These are phyloP conservation scores for Chara braunii DNA, from an alignment of 139 green algal species.

Conservation along the genomic window DNA sequence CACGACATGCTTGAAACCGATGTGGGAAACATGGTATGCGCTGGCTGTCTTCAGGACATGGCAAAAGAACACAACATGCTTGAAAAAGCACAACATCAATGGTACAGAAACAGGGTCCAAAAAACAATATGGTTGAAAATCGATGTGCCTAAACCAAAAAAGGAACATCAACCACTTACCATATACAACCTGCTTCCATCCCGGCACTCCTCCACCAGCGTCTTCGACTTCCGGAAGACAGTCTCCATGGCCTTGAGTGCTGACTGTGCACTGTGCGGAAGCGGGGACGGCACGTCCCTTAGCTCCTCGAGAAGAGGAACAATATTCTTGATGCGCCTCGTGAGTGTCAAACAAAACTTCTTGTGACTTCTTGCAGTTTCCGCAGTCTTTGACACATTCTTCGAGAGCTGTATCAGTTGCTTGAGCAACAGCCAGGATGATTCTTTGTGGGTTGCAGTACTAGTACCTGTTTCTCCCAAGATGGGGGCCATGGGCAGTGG, in stretches of 20 bases:
- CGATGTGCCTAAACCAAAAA: background rate
- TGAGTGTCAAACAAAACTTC: slow-evolving; percentile 7
- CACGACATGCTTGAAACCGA: no score
- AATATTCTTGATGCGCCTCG: slow-evolving; percentile 15
- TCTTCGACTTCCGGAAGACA: slow-evolving; percentile 1
- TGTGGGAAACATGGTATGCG: no score
- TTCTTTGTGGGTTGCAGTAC: no score
- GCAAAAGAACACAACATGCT: no score
- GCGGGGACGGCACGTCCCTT: slow-evolving; percentile 10
- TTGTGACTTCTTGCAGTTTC: background rate
- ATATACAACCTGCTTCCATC: slow-evolving; percentile 18
- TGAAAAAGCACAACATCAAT: no score
- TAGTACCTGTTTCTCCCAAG: no score
- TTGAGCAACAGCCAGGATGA: slow-evolving; percentile 11
- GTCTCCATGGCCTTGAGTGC: slow-evolving; percentile 15
- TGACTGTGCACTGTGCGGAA: slow-evolving; percentile 5
- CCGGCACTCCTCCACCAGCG: slow-evolving; percentile 14
- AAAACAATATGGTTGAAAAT: background rate
- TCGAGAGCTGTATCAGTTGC: slow-evolving; percentile 12
- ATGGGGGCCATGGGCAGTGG: slow-evolving; percentile 9
- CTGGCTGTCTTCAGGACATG: no score
- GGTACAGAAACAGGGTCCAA: no score
- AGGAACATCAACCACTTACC: background rate
- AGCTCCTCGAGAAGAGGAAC: slow-evolving; percentile 27
- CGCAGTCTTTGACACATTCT: slow-evolving; percentile 4